phyloP scores from a whole-genome alignment of 1,139 yeast genomes.

The Candida tetrigidarum region DNA sequence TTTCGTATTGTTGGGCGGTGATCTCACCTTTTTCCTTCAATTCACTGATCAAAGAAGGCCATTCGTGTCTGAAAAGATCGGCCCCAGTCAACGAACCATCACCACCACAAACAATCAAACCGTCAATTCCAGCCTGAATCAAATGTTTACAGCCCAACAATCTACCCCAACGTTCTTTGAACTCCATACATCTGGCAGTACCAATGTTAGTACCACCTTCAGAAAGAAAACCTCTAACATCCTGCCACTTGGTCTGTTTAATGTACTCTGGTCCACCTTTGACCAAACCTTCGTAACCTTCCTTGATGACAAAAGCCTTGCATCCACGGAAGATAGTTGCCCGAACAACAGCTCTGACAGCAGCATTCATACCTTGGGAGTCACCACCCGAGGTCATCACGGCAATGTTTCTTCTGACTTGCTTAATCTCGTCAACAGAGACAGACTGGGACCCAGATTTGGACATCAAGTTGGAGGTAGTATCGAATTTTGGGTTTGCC shows the following conservation, averaged over 20 bases:
- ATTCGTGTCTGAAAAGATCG: constrained; percentile 74
- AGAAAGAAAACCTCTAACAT: constrained; percentile 74
- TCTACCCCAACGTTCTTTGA: constrained; percentile 71
- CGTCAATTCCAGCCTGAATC: constrained; percentile 76
- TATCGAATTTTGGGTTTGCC: constrained; percentile 11
- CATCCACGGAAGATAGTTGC: constrained; percentile 74
- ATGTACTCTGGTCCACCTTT: constrained; percentile 65
- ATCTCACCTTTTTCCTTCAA: constrained; percentile 54
- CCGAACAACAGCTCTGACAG: constrained; percentile 78
- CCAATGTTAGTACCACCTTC: constrained; percentile 85
- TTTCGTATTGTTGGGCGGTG: constrained; percentile 53
- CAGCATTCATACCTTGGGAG: constrained; percentile 87
- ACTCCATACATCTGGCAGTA: constrained; percentile 75
- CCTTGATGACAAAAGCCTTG: constrained; percentile 73
- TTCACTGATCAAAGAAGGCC: constrained; percentile 75
- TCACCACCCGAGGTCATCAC: constrained; percentile 92
- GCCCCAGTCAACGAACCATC: constrained; percentile 89
- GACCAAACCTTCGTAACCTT: constrained; percentile 80
- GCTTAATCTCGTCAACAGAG: constrained; percentile 12
- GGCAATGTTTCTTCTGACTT: constrained; percentile 54
- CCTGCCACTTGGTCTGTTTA: constrained; percentile 73
- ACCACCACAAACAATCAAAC: constrained; percentile 83
- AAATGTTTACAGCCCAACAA: constrained; percentile 68
- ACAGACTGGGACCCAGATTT: constrained; percentile 20
- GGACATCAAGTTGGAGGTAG: constrained; percentile 16